Percentiles rank a stretch among this genome's conserved stretches.
These are phyloP conservation scores for Microthlaspi erraticum DNA, from an alignment of 345 rosid species.

Conservation along the genomic window DNA sequence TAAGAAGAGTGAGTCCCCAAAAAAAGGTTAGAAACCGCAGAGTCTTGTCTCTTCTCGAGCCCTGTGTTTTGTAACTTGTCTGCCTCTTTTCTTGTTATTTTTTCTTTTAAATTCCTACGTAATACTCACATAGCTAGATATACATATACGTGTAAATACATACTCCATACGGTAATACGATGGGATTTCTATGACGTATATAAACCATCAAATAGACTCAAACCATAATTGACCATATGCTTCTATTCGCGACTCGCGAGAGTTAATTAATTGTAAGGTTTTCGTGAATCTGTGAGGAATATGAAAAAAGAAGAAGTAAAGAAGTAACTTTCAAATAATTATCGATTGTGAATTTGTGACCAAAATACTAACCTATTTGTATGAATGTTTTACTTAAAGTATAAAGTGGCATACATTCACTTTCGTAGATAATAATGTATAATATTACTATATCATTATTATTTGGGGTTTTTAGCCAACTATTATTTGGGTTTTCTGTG, in stretches of 20 bases:
- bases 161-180: neutral
- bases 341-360: neutral
- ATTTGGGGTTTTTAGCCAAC: neutral
- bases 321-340: neutral
- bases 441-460: neutral
- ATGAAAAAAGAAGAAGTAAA: too few relatives aligned
- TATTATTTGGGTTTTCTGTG: neutral
- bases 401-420: too few relatives aligned
- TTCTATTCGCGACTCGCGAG: constrained; percentile 10
- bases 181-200: neutral
- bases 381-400: too few relatives aligned
- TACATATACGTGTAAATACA: neutral
- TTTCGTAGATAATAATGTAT: neutral
- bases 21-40: constrained; percentile 43
- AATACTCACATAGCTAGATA: neutral
- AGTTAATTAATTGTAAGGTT: neutral
- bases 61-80: constrained; percentile 44
- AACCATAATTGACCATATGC: constrained; percentile 7
- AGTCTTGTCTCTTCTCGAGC: constrained; percentile 52
- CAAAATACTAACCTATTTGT: constrained; percentile 2
- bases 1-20: constrained; percentile 49
- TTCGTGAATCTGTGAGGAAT: neutral
- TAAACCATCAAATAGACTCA: constrained; percentile 12
- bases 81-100: neutral
- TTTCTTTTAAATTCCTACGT: neutral